phyloP scores from a whole-genome alignment of 2,329 filamentous ascomycete genomes.

The Cercospora citrullina region DNA sequence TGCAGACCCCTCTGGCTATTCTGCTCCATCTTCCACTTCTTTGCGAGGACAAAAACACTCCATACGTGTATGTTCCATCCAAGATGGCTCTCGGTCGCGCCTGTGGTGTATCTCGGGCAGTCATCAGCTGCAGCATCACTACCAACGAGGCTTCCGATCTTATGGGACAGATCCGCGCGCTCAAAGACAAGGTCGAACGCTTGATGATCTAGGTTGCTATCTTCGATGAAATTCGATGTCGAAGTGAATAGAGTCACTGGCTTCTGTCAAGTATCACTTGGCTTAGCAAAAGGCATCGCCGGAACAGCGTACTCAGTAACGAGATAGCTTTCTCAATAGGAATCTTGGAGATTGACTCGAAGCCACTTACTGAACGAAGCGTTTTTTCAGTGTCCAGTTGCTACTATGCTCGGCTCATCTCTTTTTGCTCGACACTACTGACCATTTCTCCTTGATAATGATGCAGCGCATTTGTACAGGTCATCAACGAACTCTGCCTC shows the following conservation, averaged over 20 bases:
- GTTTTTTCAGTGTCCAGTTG: background rate
- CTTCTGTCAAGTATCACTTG: background rate
- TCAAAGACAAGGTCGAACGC: constrained; percentile 95
- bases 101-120: constrained; percentile 82
- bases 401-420: background rate
- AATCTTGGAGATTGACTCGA: background rate
- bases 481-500: background rate
- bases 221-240: background rate
- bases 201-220: constrained; percentile 70
- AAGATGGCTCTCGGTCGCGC: constrained; percentile 86
- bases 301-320: background rate
- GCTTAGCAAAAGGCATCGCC: background rate
- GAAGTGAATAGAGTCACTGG: background rate
- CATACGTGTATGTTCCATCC: constrained; percentile 54
- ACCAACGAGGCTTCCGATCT: constrained; percentile 89
- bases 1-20: constrained; percentile 72
- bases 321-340: background rate
- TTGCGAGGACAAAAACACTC: constrained; percentile 74
- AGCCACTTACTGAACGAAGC: no score
- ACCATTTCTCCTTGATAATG: background rate
- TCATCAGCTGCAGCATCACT: constrained; percentile 86
- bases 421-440: background rate
- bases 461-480: background rate
- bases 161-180: constrained; percentile 77
- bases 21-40: constrained; percentile 86